Base-by-base conservation (phyloP, 495 filamentous ascomycete genomes). In the Xylaria castorea region DNA sequence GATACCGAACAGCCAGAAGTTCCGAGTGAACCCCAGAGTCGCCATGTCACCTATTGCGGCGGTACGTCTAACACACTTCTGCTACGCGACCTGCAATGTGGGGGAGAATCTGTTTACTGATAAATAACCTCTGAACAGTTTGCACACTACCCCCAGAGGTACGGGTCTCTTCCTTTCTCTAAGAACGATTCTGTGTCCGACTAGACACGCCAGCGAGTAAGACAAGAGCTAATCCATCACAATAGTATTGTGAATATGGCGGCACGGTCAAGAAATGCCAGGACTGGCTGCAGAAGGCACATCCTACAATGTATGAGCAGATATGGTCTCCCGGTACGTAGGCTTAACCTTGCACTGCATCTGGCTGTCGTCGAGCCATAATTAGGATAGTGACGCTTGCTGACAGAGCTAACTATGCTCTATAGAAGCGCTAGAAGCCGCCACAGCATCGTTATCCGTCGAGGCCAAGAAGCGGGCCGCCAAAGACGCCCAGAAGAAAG, bases 181-280 rank as follows among this genome's bases (percentile, higher is more conserved):
- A 25, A 20, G 48, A 51, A 5, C 42, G 68, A n/a, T 57, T 27
- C 51, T 61, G 14, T 16, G 40, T 50, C 11, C 48, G 58, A 55
- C 61, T 16, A 44, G 55, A 65, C 55, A 30, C 42, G 58, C 50
- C n/a, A 25, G 8, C 34, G 57, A 44, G 32, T 42, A 66, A 64
- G 58, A 46, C 25, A 51, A 69, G 38, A 42, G 57, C 77, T 79
- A 63, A 79, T 71, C 7, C 63, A 57, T 30, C 51, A 71, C 76
- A 77, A 71, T 83, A 99, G 96, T 99, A 97, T 83, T 99, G 96
- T 84, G 97, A 98, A 83, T 98, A 97, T 81, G 95, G 96, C 77
- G 95, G 92, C 66, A 97, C 95, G n/a, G 90, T 92, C n/a, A 97
- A 94, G 83, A 98, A 97, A 85, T 99, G 96, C 82, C 92, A 95